phyloP scores from a whole-genome alignment of 169 alveolate genomes.

The Miamiensis avidus region DNA sequence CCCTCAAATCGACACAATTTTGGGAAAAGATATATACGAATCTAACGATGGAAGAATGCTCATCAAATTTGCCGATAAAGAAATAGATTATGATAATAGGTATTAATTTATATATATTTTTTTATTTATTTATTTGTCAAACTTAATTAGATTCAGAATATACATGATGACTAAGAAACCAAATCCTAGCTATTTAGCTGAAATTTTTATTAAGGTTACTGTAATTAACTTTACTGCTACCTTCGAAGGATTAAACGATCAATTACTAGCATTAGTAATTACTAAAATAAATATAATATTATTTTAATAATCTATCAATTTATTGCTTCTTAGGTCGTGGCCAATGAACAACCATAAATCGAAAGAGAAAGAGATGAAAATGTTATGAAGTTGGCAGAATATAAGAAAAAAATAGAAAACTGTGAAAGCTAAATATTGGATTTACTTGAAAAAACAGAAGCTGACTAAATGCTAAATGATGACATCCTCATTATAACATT shows the following conservation, averaged over 20 bases:
- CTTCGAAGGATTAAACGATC: slow-evolving; percentile 88
- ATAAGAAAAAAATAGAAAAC: slow-evolving; percentile 66
- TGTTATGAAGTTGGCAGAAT: slow-evolving; percentile 74
- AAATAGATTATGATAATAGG: slow-evolving; percentile 71
- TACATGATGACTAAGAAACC: slow-evolving; percentile 86
- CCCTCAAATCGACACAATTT: slow-evolving; percentile 89
- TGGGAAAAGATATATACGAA: slow-evolving; percentile 70
- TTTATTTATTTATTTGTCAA: background rate
- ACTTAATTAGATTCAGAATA: slow-evolving; percentile 41
- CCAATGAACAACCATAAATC: slow-evolving; percentile 81
- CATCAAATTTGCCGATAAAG: slow-evolving; percentile 83
- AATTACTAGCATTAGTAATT: slow-evolving; percentile 81
- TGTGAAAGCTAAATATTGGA: slow-evolving; percentile 80
- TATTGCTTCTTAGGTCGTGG: slow-evolving; percentile 60
- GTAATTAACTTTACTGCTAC: slow-evolving; percentile 89
- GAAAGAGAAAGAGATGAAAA: slow-evolving; percentile 81
- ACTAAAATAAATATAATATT: slow-evolving; percentile 31
- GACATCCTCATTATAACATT: slow-evolving; percentile 85
- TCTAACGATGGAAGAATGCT: slow-evolving; percentile 63
- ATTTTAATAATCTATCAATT: background rate
- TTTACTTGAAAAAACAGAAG: slow-evolving; percentile 73
- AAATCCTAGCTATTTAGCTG: slow-evolving; percentile 90
- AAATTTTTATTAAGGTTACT: slow-evolving; percentile 84
- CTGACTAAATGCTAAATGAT: slow-evolving; percentile 91
- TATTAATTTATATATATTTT: no score